These are phyloP conservation scores for Colletotrichum musae DNA, from an alignment of 2,329 filamentous ascomycete species.

Conservation along the genomic window DNA sequence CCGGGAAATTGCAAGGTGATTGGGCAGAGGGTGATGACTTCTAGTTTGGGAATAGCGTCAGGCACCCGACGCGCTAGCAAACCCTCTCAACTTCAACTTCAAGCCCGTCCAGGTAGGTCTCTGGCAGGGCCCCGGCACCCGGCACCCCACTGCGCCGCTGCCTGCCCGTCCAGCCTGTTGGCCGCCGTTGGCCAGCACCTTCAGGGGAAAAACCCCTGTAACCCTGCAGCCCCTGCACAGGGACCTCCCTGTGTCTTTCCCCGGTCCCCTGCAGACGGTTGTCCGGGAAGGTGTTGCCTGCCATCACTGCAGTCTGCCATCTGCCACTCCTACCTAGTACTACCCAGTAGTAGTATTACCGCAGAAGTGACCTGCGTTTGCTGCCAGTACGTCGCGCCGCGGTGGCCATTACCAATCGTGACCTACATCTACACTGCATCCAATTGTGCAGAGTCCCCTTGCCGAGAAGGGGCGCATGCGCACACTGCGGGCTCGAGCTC, in stretches of 20 bases:
- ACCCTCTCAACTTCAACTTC: slow-evolving; percentile 12
- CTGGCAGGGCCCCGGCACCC: slow-evolving; percentile 19
- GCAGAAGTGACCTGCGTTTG: slow-evolving; percentile 7
- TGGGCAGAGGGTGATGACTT: slow-evolving; percentile 31
- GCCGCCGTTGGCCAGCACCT: slow-evolving; percentile 3
- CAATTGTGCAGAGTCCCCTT: neutral
- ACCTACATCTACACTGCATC: neutral
- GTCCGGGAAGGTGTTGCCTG: too few species aligned
- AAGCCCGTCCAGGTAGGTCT: too few species aligned
- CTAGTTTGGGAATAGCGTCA: slow-evolving; percentile 34
- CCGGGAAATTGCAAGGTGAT: slow-evolving; percentile 39
- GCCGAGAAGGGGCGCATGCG: too few species aligned
- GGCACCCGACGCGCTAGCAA: slow-evolving; percentile 34
- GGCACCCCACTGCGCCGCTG: neutral
- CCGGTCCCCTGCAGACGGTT: too few species aligned
- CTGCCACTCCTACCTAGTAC: too few species aligned
- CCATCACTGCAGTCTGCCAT: too few species aligned
- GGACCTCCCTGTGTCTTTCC: too few species aligned
- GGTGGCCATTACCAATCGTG: slow-evolving; percentile 6
- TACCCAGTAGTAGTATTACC: too few species aligned
- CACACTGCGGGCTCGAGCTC: too few species aligned
- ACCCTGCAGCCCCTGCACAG: slow-evolving; percentile 5
- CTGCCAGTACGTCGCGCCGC: neutral
- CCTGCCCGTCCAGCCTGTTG: slow-evolving; percentile 6
- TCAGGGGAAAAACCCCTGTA: neutral